These are phyloP conservation scores for Pseudogymnoascus sp. DNA, from an alignment of 2,329 filamentous ascomycete species.

Conservation along the genomic window DNA sequence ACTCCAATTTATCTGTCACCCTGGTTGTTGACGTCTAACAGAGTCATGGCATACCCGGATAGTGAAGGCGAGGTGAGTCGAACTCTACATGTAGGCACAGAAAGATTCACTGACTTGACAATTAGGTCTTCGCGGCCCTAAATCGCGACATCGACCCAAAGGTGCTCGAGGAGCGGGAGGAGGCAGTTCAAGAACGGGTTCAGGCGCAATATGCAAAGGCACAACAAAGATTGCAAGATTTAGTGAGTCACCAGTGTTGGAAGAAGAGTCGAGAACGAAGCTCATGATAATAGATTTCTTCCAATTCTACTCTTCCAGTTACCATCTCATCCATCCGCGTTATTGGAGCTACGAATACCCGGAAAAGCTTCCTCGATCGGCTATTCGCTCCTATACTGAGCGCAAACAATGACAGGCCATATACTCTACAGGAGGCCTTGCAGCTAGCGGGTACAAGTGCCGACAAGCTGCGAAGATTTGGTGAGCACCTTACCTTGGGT, in stretches of 20 bases:
- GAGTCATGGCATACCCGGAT: constrained; percentile 12
- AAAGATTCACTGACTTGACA: constrained; percentile 15
- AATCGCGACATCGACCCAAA: constrained; percentile 52
- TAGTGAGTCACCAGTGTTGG: constrained; percentile 44
- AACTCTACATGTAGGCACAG: constrained; percentile 29
- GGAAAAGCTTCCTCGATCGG: constrained; percentile 73
- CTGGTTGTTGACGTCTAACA: not conserved
- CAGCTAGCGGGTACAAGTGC: constrained; percentile 63
- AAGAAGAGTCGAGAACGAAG: not conserved
- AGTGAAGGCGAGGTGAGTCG: constrained; percentile 40
- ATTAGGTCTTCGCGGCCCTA: constrained; percentile 54
- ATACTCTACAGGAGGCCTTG: constrained; percentile 75
- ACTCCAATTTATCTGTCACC: constrained; percentile 6
- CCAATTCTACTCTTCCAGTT: constrained; percentile 81
- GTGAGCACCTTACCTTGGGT: constrained; percentile 41
- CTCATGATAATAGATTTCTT: constrained; percentile 51
- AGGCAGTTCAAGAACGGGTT: constrained; percentile 45
- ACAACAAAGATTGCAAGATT: constrained; percentile 55
- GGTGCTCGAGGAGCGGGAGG: constrained; percentile 51
- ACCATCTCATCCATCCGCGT: constrained; percentile 81
- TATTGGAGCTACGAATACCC: constrained; percentile 76
- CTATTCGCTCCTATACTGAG: constrained; percentile 73
- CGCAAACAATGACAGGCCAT: constrained; percentile 57
- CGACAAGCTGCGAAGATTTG: constrained; percentile 71
- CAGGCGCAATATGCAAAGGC: constrained; percentile 35